A percentile compares a stretch with the other conserved stretches of the same genome.
Conservation (phyloP, 1,284 basidiomycete species). For the Ceratorhiza oryzae-sativae region DNA sequence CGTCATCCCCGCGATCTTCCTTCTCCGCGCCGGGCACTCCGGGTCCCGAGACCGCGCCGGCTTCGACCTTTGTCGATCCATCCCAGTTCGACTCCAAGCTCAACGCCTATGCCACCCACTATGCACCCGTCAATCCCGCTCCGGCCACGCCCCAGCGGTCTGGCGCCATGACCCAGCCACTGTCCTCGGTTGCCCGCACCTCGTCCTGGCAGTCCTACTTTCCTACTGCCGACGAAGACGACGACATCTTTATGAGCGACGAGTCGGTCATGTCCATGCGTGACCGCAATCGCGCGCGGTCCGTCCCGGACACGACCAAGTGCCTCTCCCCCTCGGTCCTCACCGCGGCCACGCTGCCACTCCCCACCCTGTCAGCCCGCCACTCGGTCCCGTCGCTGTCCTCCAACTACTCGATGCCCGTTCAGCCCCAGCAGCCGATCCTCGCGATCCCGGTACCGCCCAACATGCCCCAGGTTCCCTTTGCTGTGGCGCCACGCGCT, state of each 20-base stretch:
- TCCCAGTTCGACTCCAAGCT: constrained; percentile 35
- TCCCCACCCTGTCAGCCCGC: constrained; percentile 21
- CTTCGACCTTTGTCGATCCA: background rate
- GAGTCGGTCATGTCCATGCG: constrained; percentile 38
- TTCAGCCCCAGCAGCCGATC: constrained; percentile 20
- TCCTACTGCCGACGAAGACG: constrained; percentile 30
- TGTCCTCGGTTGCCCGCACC: constrained; percentile 31
- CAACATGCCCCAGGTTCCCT: constrained; percentile 25
- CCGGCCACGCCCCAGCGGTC: constrained; percentile 23
- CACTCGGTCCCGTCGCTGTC: constrained; percentile 35
- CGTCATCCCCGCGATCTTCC: constrained; percentile 36
- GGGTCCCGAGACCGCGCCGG: constrained; percentile 23
- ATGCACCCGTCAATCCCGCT: background rate
- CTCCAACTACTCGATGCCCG: constrained; percentile 14
- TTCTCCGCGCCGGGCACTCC: constrained; percentile 38
- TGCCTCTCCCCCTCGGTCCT: constrained; percentile 36
- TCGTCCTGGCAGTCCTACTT: constrained; percentile 36
- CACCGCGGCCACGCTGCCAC: background rate
- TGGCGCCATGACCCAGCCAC: constrained; percentile 21
- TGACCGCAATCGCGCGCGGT: constrained; percentile 25
- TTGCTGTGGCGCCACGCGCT: background rate
- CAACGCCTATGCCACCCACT: constrained; percentile 23
- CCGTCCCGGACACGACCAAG: constrained; percentile 35
- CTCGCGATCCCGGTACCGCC: constrained; percentile 26
- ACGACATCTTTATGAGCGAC: constrained; percentile 38